A percentile compares a stretch with the other conserved stretches of the same genome.
Conservation (phyloP, 805 yeast genomes). For the Kregervanrija pseudodelftensis region DNA sequence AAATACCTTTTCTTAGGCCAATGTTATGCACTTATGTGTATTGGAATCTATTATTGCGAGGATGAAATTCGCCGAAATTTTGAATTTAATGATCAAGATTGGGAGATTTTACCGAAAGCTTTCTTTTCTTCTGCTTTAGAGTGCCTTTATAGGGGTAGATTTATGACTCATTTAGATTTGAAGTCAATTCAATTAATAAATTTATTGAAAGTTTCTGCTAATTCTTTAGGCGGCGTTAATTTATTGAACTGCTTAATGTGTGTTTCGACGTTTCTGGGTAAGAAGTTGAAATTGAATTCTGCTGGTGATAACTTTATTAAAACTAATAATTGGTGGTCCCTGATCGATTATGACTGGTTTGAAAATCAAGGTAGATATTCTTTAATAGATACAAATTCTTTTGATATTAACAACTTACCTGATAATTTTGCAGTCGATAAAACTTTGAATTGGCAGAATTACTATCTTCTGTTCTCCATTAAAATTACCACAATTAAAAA, state of each 20-base stretch:
- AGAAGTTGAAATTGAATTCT: conserved; percentile 19
- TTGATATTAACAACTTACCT: conserved; percentile 21
- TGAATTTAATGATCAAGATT: conserved; percentile 17
- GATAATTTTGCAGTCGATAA: conserved; percentile 13
- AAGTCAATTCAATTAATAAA: conserved; percentile 22
- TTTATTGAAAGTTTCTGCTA: conserved; percentile 22
- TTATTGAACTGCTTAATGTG: conserved; percentile 20
- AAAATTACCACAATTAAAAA: conserved; percentile 22
- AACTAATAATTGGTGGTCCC: conserved; percentile 23
- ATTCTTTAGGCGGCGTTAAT: conserved; percentile 25
- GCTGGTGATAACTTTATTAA: conserved; percentile 1
- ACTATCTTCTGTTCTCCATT: conserved; percentile 17
- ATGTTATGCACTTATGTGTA: conserved; percentile 26
- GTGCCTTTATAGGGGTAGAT: conserved; percentile 27
- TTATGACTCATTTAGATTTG: conserved; percentile 24
- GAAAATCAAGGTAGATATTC: conserved; percentile 23
- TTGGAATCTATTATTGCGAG: conserved; percentile 23
- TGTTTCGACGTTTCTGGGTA: conserved; percentile 16
- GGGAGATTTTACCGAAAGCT: conserved; percentile 23
- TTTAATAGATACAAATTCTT: conserved; percentile 15
- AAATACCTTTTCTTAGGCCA: conserved; percentile 25
- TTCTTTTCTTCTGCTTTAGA: conserved; percentile 27
- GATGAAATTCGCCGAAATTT: conserved; percentile 15
- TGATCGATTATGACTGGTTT: conserved; percentile 28
- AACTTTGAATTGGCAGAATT: conserved; percentile 16